A percentile compares a stretch with the other conserved stretches of the same genome.
Conservation (phyloP, 768 basidiomycete genomes). For the Tulasnella sp. region DNA sequence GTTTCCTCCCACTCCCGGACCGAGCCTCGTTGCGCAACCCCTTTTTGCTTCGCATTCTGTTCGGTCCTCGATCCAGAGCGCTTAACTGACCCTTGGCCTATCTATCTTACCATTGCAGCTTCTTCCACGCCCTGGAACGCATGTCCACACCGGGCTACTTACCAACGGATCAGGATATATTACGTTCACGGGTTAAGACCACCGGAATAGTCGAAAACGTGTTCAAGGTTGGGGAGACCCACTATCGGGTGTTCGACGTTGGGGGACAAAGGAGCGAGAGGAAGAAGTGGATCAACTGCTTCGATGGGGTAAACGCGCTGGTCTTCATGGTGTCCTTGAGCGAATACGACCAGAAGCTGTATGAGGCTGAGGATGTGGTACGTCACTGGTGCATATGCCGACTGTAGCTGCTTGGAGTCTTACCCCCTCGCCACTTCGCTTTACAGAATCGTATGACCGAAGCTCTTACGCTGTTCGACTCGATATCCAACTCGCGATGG, state of each 20-base stretch:
- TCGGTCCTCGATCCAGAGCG: no score
- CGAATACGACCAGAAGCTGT: conserved; percentile 97
- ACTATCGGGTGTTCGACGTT: conserved; percentile 90
- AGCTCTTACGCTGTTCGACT: conserved; percentile 91
- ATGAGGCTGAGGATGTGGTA: conserved; percentile 93
- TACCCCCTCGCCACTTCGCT: conserved; percentile 29
- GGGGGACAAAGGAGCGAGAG: conserved; percentile 86
- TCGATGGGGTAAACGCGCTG: conserved; percentile 89
- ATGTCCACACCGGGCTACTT: conserved; percentile 42
- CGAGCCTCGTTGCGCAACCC: neutral
- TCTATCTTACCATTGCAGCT: neutral
- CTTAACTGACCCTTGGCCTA: neutral
- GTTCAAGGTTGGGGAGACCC: conserved; percentile 71
- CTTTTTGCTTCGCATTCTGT: neutral
- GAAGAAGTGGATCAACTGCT: conserved; percentile 96
- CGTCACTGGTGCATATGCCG: conserved; percentile 75
- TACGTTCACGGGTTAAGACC: conserved; percentile 49
- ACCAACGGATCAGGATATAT: conserved; percentile 48
- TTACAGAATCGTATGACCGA: conserved; percentile 94
- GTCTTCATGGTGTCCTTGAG: conserved; percentile 90
- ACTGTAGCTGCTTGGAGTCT: conserved; percentile 40
- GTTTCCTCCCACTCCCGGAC: neutral
- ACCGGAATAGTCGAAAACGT: conserved; percentile 49
- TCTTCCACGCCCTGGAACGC: conserved; percentile 33
- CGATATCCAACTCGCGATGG: conserved; percentile 96